Percentiles rank a stretch among this genome's conserved stretches.
Evolutionary conservation across 495 filamentous ascomycete genomes (phyloP).

Genomic region (Hypoxylon cercidicola): DNA sequence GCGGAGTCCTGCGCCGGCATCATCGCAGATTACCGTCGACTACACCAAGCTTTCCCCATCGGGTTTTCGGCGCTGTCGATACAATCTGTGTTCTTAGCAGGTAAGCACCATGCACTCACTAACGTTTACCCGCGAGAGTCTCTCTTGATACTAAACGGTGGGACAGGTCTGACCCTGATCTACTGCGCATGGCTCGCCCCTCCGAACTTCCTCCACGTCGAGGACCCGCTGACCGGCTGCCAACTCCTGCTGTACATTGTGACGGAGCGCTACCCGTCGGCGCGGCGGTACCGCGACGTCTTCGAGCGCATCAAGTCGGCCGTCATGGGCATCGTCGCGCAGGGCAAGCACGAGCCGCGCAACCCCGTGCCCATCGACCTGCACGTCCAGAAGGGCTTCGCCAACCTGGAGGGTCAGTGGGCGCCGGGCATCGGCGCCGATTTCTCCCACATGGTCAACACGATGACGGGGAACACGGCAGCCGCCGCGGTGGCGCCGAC

Average conservation of each 20-base stretch:
- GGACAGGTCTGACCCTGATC: constrained; percentile 43
- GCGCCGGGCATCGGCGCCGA: constrained; percentile 32
- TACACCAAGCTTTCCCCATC: constrained; percentile 63
- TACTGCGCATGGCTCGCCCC: constrained; percentile 49
- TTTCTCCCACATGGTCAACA: constrained; percentile 44
- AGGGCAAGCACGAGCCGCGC: constrained; percentile 46
- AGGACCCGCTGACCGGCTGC: constrained; percentile 50
- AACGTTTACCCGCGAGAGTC: background rate
- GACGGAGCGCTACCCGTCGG: constrained; percentile 62
- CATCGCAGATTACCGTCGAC: constrained; percentile 61
- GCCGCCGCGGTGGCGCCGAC: constrained; percentile 14
- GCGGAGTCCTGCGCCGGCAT: constrained; percentile 62
- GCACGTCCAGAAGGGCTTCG: constrained; percentile 39
- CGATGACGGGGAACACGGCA: constrained; percentile 41
- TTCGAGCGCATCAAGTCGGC: constrained; percentile 58
- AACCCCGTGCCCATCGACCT: constrained; percentile 43
- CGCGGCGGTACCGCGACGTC: constrained; percentile 64
- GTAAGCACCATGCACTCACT: constrained; percentile 35
- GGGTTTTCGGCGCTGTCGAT: constrained; percentile 65
- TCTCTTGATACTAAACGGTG: constrained; percentile 4
- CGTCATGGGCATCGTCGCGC: constrained; percentile 41
- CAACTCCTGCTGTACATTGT: constrained; percentile 66
- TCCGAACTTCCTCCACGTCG: constrained; percentile 36
- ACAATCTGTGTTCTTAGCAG: constrained; percentile 66
- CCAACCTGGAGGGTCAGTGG: constrained; percentile 34